Conservation (phyloP, 305 asterid species). For the Fraxinus greggii region DNA sequence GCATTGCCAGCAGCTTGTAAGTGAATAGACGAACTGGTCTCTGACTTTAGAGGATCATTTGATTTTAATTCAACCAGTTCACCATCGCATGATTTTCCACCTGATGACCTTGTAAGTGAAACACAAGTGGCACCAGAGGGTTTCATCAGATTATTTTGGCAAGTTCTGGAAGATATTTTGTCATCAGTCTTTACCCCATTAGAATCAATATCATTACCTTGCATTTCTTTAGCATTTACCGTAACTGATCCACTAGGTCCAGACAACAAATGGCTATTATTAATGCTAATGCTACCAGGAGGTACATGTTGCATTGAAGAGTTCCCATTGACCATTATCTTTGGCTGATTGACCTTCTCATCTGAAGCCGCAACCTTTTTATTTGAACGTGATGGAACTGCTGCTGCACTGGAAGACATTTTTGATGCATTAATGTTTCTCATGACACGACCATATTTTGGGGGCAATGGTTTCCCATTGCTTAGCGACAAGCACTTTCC, state of each 20-base stretch:
- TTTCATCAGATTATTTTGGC: conserved; percentile 34
- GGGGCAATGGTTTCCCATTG: conserved; percentile 92
- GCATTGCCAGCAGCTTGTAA: conserved; percentile 30
- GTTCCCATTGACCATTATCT: conserved; percentile 46
- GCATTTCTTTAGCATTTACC: conserved; percentile 37
- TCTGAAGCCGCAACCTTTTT: conserved; percentile 42
- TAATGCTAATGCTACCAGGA: conserved; percentile 32
- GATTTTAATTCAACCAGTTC: conserved; percentile 36
- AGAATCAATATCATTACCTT: conserved; percentile 36
- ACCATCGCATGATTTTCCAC: conserved; percentile 31
- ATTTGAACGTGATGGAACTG: conserved; percentile 41
- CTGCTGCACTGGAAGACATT: conserved; percentile 41
- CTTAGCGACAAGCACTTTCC: conserved; percentile 75
- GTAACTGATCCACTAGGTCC: conserved; percentile 20
- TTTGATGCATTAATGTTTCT: conserved; percentile 63
- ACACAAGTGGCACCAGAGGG: conserved; percentile 33
- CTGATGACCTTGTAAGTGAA: conserved; percentile 40
- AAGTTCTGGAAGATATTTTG: conserved; percentile 34
- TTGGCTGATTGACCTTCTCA: conserved; percentile 46
- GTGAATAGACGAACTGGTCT: conserved; percentile 31
- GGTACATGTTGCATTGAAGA: conserved; percentile 36
- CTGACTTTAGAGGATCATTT: conserved; percentile 31
- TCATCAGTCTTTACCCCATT: conserved; percentile 38
- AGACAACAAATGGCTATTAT: conserved; percentile 34
- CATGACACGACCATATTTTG: conserved; percentile 97